Conservation (phyloP, 306 rosid genomes). For the Lagenaria siceraria region DNA sequence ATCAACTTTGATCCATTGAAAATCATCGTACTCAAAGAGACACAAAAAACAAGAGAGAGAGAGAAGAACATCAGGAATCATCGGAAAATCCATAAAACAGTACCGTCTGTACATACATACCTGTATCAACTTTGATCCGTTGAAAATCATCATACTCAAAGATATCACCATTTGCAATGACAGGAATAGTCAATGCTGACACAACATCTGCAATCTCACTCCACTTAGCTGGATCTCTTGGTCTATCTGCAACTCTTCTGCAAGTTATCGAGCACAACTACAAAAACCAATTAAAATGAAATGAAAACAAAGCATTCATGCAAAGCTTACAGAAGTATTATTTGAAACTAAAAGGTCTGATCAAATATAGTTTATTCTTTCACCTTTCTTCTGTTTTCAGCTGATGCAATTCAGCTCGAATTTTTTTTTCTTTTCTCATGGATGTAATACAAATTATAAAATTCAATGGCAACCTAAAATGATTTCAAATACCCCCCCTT, state of each 20-base stretch:
- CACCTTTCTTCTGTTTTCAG: neutral
- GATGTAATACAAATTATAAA: neutral
- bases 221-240: constrained; percentile 96
- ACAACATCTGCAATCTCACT: constrained; percentile 79
- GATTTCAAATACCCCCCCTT: neutral
- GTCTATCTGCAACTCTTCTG: constrained; percentile 80
- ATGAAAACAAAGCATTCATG: neutral
- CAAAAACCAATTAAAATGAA: constrained; percentile 8
- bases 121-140: constrained; percentile 61
- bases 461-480: neutral
- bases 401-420: neutral
- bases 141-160: constrained; percentile 59
- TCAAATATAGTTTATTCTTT: neutral
- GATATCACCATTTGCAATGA: constrained; percentile 81
- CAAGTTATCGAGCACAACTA: constrained; percentile 17
- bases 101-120: constrained; percentile 40
- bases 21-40: no score
- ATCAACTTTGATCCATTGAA: no score
- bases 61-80: no score
- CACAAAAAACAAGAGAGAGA: no score
- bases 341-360: neutral
- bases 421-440: neutral
- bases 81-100: no score
- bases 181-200: constrained; percentile 75
- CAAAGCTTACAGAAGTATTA: neutral